Percentiles rank a stretch among this genome's conserved stretches.
phyloP scores from a whole-genome alignment of 352 stramenopile species.

The Globisporangium solare region DNA sequence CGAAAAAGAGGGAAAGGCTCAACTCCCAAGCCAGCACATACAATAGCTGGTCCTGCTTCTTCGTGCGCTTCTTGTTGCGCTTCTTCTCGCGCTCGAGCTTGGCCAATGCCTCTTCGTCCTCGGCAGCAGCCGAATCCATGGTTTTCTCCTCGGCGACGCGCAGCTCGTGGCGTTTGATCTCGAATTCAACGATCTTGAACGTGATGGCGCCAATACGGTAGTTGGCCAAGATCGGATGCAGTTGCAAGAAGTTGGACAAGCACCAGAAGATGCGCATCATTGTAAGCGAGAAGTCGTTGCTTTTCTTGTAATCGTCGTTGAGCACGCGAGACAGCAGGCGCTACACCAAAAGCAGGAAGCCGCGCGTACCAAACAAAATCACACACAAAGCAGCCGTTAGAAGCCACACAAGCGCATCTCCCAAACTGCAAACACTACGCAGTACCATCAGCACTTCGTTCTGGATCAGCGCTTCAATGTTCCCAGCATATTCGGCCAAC shows the following conservation, averaged over 20 bases:
- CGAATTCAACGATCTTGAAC: conserved; percentile 93
- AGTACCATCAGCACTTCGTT: conserved; percentile 86
- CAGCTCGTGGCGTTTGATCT: conserved; percentile 88
- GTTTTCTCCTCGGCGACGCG: conserved; percentile 64
- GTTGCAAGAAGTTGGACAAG: conserved; percentile 94
- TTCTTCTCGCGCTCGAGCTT: conserved; percentile 81
- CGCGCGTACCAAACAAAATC: not conserved
- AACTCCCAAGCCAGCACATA: conserved; percentile 23
- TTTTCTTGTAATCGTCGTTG: conserved; percentile 95
- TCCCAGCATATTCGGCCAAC: conserved; percentile 84
- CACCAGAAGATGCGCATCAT: conserved; percentile 95
- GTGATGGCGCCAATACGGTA: conserved; percentile 93
- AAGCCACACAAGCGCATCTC: not conserved
- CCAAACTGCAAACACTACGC: not conserved
- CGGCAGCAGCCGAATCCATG: conserved; percentile 29
- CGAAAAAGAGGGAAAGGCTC: too few species aligned
- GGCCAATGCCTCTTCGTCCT: conserved; percentile 28
- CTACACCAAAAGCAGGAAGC: conserved; percentile 19
- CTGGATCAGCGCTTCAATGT: conserved; percentile 91
- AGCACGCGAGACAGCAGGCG: conserved; percentile 90
- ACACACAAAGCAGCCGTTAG: not conserved
- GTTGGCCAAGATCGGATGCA: conserved; percentile 90
- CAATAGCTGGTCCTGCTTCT: conserved; percentile 93
- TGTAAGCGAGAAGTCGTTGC: conserved; percentile 91
- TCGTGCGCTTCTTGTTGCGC: conserved; percentile 85